These are phyloP conservation scores for Pontederia crassipes DNA, from an alignment of 176 grass and related monocot genomes.

Conservation along the genomic window DNA sequence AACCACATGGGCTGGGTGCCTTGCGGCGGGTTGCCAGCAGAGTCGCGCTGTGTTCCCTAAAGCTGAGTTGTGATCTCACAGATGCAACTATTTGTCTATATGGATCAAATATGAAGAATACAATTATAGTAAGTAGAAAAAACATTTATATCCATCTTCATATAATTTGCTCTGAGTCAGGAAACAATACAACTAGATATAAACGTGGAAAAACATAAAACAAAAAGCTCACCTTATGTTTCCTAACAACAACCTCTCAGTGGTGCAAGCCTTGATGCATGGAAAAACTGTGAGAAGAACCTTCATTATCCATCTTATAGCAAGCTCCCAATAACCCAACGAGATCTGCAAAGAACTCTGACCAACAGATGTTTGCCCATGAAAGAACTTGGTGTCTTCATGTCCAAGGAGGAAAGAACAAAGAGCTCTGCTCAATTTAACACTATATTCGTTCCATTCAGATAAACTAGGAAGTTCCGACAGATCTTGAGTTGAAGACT, in stretches of 20 bases:
- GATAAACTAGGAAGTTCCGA: slow-evolving; percentile 35
- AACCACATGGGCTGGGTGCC: no score
- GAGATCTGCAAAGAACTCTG: slow-evolving; percentile 58
- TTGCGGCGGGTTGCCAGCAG: no score
- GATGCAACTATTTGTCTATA: no score
- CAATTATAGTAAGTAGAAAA: no score
- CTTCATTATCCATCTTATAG: slow-evolving; percentile 83
- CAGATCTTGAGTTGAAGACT: slow-evolving; percentile 28
- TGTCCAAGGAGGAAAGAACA: slow-evolving; percentile 72
- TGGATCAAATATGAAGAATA: no score
- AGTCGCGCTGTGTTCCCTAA: no score
- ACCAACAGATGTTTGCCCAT: slow-evolving; percentile 33
- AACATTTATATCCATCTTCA: no score
- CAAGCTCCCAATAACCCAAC: slow-evolving; percentile 89
- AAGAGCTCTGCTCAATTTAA: slow-evolving; percentile 61
- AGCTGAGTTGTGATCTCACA: no score
- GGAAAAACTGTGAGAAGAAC: slow-evolving; percentile 87
- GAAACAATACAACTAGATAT: not conserved
- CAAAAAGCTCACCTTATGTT: slow-evolving; percentile 56
- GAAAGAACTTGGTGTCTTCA: slow-evolving; percentile 39
- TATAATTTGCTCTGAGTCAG: no score
- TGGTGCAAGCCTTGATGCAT: slow-evolving; percentile 84
- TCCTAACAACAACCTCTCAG: slow-evolving; percentile 57
- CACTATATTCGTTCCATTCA: slow-evolving; percentile 68
- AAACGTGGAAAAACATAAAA: not conserved